Evolutionary conservation across 192 early-diverging fungal species (phyloP).

Genomic region (Geranomyces variabilis): DNA sequence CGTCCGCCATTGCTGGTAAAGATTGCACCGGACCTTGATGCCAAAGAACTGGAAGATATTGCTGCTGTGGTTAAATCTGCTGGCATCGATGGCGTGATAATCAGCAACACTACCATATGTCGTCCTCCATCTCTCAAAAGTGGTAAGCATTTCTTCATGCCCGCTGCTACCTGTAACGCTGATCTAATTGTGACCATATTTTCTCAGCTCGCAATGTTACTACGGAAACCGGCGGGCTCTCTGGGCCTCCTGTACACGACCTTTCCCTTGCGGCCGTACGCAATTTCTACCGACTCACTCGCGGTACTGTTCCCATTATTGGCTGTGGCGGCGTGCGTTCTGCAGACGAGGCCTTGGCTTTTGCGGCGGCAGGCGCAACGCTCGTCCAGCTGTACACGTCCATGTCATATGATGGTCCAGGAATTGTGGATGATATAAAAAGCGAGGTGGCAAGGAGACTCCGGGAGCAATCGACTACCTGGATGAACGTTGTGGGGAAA

Average conservation of each 20-base stretch:
- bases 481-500: constrained; percentile 43
- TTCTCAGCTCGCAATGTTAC: constrained; percentile 20
- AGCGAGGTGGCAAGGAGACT: constrained; percentile 70
- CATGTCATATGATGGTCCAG: constrained; percentile 77
- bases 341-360: constrained; percentile 78
- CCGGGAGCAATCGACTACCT: constrained; percentile 65
- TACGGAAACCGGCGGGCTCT: constrained; percentile 78
- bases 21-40: constrained; percentile 84
- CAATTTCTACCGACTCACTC: constrained; percentile 74
- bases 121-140: constrained; percentile 65
- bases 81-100: constrained; percentile 83
- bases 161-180: not conserved
- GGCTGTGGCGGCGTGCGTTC: constrained; percentile 85
- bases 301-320: constrained; percentile 76
- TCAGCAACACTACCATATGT: constrained; percentile 85
- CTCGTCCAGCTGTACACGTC: constrained; percentile 82
- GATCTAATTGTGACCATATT: not conserved
- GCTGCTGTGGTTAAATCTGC: constrained; percentile 72
- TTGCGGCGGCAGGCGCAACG: constrained; percentile 81
- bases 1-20: constrained; percentile 83
- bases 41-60: constrained; percentile 76
- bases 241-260: constrained; percentile 74
- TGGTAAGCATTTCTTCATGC: constrained; percentile 42
- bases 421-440: constrained; percentile 78
- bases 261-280: constrained; percentile 64